Percentiles rank a stretch among this genome's conserved stretches.
Conservation (phyloP, 345 rosid species). For the Gossypium anomalum region DNA sequence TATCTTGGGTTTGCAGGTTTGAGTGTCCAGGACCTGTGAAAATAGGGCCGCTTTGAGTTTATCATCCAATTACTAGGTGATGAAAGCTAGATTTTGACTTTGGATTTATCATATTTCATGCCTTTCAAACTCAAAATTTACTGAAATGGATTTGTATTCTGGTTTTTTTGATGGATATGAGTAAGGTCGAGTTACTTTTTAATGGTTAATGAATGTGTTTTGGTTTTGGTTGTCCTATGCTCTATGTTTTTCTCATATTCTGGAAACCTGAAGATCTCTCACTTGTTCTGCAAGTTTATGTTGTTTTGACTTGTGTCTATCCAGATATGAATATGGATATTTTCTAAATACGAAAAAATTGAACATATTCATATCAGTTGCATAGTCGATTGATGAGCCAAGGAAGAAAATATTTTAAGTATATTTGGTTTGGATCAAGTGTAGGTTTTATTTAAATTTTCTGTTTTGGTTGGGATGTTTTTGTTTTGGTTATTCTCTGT, state of each 20-base stretch:
- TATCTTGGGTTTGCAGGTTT: constrained; percentile 50
- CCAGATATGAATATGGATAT: no score
- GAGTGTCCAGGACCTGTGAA: constrained; percentile 71
- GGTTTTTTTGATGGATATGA: neutral
- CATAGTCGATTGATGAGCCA: no score
- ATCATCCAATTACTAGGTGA: neutral
- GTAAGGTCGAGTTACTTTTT: neutral
- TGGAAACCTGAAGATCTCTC: no score
- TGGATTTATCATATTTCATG: neutral
- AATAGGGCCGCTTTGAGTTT: neutral
- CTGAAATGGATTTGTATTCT: neutral
- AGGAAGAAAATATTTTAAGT: no score
- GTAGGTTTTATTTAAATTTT: no score
- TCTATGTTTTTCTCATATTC: neutral
- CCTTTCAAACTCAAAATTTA: neutral
- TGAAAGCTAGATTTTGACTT: neutral
- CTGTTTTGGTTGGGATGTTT: no score
- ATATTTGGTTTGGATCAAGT: no score
- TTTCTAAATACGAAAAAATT: no score
- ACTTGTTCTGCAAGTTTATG: no score
- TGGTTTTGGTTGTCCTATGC: neutral
- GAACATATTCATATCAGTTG: no score
- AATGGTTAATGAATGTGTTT: neutral
- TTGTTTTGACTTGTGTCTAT: no score
- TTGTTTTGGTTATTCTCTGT: no score